Evolutionary conservation across 2,329 filamentous ascomycete genomes (phyloP).

Genomic region (Atkinsonella texensis): DNA sequence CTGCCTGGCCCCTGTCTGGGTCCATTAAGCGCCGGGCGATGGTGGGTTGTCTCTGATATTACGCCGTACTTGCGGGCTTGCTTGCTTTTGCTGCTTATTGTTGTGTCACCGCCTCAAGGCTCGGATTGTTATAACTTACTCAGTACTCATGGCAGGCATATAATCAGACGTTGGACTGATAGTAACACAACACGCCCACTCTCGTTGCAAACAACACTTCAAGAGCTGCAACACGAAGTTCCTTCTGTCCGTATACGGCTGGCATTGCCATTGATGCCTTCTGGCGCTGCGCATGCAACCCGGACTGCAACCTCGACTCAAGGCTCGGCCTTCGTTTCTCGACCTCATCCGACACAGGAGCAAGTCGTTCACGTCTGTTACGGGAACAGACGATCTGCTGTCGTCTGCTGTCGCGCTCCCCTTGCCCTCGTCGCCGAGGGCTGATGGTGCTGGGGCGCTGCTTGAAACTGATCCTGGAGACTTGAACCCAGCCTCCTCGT

Average conservation of each 20-base stretch:
- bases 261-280: neutral
- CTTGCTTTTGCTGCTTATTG: neutral
- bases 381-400: neutral
- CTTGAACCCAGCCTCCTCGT: neutral
- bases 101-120: neutral
- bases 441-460: neutral
- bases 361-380: slow-evolving; percentile 9
- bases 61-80: too few species aligned
- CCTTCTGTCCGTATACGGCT: neutral
- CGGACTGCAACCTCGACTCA: slow-evolving; percentile 36
- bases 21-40: too few species aligned
- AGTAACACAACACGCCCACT: neutral
- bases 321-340: slow-evolving; percentile 41
- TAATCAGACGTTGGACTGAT: neutral
- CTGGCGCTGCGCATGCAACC: slow-evolving; percentile 32
- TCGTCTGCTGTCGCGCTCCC: slow-evolving; percentile 2
- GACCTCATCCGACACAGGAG: slow-evolving; percentile 32
- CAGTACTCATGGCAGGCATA: neutral
- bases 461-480: neutral
- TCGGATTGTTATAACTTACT: neutral
- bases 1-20: too few species aligned
- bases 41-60: neutral
- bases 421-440: slow-evolving; percentile 4
- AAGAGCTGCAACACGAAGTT: neutral
- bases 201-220: neutral